Evolutionary conservation across 345 rosid species (phyloP).

Genomic region (Eucalyptus regnans): DNA sequence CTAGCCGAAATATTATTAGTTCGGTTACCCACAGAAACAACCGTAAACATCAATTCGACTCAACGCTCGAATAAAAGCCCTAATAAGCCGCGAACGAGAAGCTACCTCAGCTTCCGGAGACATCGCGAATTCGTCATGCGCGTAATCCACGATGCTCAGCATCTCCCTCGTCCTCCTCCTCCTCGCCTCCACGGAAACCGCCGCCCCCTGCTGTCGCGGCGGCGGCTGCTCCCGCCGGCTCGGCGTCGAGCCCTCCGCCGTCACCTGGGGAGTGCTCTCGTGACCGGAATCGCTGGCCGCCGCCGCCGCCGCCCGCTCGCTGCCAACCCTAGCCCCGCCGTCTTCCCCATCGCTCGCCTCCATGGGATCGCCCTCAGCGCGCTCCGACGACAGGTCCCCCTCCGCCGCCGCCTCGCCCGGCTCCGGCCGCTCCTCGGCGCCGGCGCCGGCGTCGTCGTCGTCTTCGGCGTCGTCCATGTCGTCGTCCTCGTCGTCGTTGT

Average conservation of each 20-base stretch:
- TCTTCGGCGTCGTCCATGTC: conserved; percentile 68
- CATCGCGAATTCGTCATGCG: conserved; percentile 55
- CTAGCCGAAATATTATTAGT: neutral
- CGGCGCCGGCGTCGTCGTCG: neutral
- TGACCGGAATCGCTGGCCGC: conserved; percentile 1
- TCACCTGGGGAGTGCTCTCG: neutral
- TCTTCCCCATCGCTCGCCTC: conserved; percentile 22
- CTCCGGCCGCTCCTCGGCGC: neutral
- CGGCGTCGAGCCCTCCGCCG: neutral
- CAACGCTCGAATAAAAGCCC: neutral
- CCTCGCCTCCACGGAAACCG: conserved; percentile 1
- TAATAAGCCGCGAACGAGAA: neutral
- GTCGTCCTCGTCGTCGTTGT: conserved; percentile 83
- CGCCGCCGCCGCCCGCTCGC: neutral
- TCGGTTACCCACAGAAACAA: neutral
- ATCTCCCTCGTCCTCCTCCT: conserved; percentile 14
- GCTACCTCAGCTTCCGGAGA: conserved; percentile 61
- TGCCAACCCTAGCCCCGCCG: conserved; percentile 11
- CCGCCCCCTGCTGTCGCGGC: conserved; percentile 1
- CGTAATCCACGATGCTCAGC: conserved; percentile 55
- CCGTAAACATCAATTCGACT: neutral
- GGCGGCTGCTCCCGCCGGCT: neutral
- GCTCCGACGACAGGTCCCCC: neutral
- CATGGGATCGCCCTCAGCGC: conserved; percentile 9
- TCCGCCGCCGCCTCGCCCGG: neutral